phyloP scores from a whole-genome alignment of 139 green algal species.

The Chlamydomonas urium region DNA sequence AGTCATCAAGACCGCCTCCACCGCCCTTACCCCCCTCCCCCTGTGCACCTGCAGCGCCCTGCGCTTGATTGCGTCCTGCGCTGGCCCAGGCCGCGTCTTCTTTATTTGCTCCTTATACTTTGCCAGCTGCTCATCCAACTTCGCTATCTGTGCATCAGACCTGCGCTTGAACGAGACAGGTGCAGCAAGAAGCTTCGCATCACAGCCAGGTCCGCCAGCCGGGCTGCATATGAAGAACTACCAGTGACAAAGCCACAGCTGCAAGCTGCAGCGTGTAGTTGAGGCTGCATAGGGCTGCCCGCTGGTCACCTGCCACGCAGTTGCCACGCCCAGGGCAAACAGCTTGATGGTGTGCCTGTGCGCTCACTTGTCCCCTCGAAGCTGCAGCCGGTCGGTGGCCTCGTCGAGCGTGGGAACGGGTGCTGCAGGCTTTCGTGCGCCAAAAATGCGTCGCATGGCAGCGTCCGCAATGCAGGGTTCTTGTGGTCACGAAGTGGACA shows the following conservation, averaged over 20 bases:
- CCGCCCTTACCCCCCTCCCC: no score
- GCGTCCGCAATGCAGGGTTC: no score
- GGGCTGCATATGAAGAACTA: no score
- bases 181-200: no score
- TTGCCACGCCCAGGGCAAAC: not conserved
- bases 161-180: no score
- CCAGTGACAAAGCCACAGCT: no score
- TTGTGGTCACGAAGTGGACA: no score
- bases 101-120: constrained; percentile 85
- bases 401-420: constrained; percentile 77
- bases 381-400: constrained; percentile 48
- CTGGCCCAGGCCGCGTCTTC: constrained; percentile 73
- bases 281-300: no score
- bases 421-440: constrained; percentile 67
- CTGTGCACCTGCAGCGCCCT: constrained; percentile 74
- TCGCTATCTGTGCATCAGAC: constrained; percentile 94
- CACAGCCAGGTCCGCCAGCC: no score
- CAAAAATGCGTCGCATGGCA: constrained; percentile 93
- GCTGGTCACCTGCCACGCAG: no score
- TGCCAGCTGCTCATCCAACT: constrained; percentile 89
- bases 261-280: no score
- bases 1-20: not conserved
- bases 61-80: constrained; percentile 87
- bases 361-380: constrained; percentile 51
- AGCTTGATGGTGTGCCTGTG: not conserved